Percentiles rank a stretch among this genome's conserved stretches.
Conservation (phyloP, 2,329 filamentous ascomycete genomes). For the Hortaea werneckii region DNA sequence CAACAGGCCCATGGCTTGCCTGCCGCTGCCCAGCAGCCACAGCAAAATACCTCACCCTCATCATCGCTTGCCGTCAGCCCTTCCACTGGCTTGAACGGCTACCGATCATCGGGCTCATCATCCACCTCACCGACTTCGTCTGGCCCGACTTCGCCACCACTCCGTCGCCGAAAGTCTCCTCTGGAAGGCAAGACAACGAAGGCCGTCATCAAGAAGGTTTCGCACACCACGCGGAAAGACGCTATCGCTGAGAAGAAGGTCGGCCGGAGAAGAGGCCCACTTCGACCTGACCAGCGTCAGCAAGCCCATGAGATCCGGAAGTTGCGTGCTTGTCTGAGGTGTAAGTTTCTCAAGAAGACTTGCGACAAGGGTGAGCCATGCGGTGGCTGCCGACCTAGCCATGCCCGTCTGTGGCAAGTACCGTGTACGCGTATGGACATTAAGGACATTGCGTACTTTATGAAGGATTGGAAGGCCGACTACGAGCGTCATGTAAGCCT, state of each 20-base stretch:
- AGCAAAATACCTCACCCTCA: constrained; percentile 14
- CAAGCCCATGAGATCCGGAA: constrained; percentile 96
- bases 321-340: constrained; percentile 81
- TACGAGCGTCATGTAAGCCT: constrained; percentile 83
- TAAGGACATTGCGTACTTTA: constrained; percentile 96
- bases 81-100: constrained; percentile 11
- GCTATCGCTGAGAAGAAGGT: constrained; percentile 76
- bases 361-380: constrained; percentile 97
- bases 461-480: constrained; percentile 98
- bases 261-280: constrained; percentile 76
- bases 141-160: constrained; percentile 38
- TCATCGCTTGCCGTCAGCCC: constrained; percentile 23
- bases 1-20: constrained; percentile 23
- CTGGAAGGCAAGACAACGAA: constrained; percentile 71
- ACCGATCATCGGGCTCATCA: constrained; percentile 21
- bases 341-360: constrained; percentile 98
- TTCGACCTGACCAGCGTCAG: constrained; percentile 87
- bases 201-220: constrained; percentile 66
- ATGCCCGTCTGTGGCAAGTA: constrained; percentile 92
- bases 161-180: constrained; percentile 49
- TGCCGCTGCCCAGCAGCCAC: constrained; percentile 15
- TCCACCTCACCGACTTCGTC: constrained; percentile 25
- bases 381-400: constrained; percentile 87
- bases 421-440: constrained; percentile 97
- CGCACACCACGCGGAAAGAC: constrained; percentile 65